Evolutionary conservation across 2,329 filamentous ascomycete genomes (phyloP), one percentile per base, ranked within the genome.

Genomic region (Ramularia collo-cygni): DNA sequence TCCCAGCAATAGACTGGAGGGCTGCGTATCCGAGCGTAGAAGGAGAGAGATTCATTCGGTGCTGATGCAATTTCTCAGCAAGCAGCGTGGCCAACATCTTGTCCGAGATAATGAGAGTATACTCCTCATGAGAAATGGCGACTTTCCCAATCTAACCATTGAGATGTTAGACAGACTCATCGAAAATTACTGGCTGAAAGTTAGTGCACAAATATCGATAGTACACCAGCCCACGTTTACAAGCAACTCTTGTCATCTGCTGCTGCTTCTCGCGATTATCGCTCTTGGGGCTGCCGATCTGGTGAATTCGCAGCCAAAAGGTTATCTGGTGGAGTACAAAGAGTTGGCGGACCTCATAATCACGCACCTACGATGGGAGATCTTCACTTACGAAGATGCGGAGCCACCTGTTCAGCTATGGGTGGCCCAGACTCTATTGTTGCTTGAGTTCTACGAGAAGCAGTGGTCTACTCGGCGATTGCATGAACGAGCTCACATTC

Each of bases 141-240:
- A 43, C 9, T 45, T 52, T n/a, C 50, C 53, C 47, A 71, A 78
- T 10, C 68, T 95, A 42, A 93, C 88, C 61, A 73, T 85, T 53
- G 79, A 81, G 55, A 93, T 93, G 82, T 92, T 96, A 84, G 86
- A 95, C 62, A 81, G 80, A 3, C 95, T 94, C 56, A 88, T 93
- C 49, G 75, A 79, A 12, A 90, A 86, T 1, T 96, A 93, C 61
- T 96, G 90, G 90, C 74, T 83, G 40, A 83, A 94, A 60, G 93
- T 94, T 57, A 90, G 89, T 60, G 81, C 87, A 34, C 89, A 95
- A 60, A 72, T 95, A 41, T 89, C 90, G 1, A 93, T 95, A 42
- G 69, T 95, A 27, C 90, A 96, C 63, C 86, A 88, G 59, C 85
- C 89, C 7, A 95, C 88, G 0, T 96, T 95, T 61, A 83, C 79